A percentile compares a stretch with the other conserved stretches of the same genome.
Evolutionary conservation across 345 rosid species (phyloP).

Genomic region (Carallia brachiata): DNA sequence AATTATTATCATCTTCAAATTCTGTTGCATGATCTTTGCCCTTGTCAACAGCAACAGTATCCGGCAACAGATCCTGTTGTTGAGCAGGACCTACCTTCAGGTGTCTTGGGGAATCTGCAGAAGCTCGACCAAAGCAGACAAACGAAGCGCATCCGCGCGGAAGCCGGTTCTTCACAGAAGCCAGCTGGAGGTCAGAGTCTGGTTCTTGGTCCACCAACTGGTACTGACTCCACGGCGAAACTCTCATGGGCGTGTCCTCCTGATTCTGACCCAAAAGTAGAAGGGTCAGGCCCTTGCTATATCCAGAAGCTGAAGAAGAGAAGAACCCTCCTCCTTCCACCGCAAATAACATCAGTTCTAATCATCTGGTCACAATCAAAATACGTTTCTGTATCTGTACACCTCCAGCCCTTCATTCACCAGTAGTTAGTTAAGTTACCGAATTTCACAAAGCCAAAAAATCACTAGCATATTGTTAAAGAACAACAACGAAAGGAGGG

Average conservation of each 20-base stretch:
- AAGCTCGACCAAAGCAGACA: constrained; percentile 84
- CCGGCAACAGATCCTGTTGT: constrained; percentile 53
- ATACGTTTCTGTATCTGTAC: constrained; percentile 22
- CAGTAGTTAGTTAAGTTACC: constrained; percentile 9
- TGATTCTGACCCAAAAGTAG: constrained; percentile 80
- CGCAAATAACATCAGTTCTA: constrained; percentile 90
- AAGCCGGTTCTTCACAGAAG: constrained; percentile 72
- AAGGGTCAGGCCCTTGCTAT: constrained; percentile 85
- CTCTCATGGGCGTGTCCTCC: constrained; percentile 91
- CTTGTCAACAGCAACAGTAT: constrained; percentile 45
- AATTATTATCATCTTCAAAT: constrained; percentile 39
- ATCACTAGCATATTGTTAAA: background rate
- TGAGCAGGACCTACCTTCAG: constrained; percentile 78
- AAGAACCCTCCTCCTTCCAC: constrained; percentile 99
- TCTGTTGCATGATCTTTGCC: constrained; percentile 35
- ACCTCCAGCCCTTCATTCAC: constrained; percentile 29
- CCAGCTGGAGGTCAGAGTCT: constrained; percentile 84
- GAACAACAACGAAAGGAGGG: constrained; percentile 2
- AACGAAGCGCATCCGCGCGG: constrained; percentile 87
- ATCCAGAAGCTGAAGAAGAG: constrained; percentile 96
- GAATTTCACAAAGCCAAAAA: constrained; percentile 5
- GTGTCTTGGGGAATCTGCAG: constrained; percentile 72
- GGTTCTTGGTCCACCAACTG: constrained; percentile 90
- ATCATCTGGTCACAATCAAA: constrained; percentile 54
- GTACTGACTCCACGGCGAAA: constrained; percentile 91